Conservation (phyloP, 352 stramenopile genomes). For the Phytophthora hybrid region DNA sequence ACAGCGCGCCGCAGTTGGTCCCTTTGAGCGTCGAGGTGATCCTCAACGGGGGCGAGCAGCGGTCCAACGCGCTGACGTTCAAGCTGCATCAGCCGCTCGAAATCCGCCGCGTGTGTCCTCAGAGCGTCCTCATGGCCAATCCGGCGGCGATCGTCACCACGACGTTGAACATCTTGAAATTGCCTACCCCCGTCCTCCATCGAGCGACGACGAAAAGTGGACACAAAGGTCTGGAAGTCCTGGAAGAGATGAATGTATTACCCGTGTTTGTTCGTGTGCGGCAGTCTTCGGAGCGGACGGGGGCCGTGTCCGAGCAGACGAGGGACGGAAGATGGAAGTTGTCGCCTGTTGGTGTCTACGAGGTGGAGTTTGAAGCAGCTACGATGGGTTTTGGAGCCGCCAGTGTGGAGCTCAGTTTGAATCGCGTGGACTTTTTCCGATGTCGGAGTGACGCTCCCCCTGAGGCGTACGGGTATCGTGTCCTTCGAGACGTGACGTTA, state of each 20-base stretch:
- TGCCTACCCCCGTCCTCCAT: constrained; percentile 34
- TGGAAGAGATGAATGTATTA: constrained; percentile 55
- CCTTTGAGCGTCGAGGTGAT: constrained; percentile 65
- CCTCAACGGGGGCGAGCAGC: constrained; percentile 52
- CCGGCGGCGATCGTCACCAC: constrained; percentile 47
- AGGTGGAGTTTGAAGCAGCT: constrained; percentile 67
- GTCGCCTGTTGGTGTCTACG: constrained; percentile 60
- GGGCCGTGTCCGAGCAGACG: constrained; percentile 59
- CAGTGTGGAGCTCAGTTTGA: constrained; percentile 65
- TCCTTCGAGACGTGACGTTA: constrained; percentile 59
- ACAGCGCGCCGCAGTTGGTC: constrained; percentile 59
- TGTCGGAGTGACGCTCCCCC: constrained; percentile 45
- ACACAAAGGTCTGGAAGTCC: constrained; percentile 15
- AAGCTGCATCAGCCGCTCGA: constrained; percentile 60
- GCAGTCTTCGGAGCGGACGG: constrained; percentile 61
- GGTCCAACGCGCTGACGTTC: constrained; percentile 64
- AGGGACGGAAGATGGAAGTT: constrained; percentile 62
- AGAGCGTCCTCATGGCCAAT: constrained; percentile 64
- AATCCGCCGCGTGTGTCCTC: constrained; percentile 58
- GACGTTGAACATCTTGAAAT: constrained; percentile 69
- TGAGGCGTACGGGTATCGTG: constrained; percentile 56
- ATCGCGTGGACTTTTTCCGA: constrained; percentile 57
- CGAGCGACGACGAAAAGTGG: constrained; percentile 11
- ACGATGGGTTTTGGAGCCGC: constrained; percentile 63
- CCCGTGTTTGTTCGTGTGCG: constrained; percentile 67